These are phyloP conservation scores for Boletus pseudopeckii DNA, from an alignment of 768 basidiomycete genomes.

Conservation along the genomic window DNA sequence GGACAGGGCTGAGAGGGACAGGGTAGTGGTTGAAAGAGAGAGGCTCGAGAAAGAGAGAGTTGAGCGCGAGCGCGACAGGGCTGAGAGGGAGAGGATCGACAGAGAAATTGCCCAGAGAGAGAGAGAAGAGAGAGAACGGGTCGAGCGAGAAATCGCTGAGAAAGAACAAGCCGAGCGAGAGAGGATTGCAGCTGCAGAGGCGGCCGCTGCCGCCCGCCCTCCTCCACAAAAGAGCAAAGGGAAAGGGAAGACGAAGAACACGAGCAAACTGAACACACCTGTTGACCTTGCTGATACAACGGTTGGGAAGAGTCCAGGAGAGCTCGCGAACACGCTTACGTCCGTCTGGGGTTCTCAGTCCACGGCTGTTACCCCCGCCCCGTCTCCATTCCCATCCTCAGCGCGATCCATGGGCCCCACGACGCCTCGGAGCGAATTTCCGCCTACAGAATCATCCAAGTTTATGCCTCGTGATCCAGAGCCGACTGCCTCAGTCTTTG, in stretches of 20 bases:
- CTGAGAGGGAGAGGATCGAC: slow-evolving; percentile 1
- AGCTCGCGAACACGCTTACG: slow-evolving; percentile 41
- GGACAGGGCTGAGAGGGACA: slow-evolving; percentile 15
- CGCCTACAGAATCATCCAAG: slow-evolving; percentile 1
- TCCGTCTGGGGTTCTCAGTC: slow-evolving; percentile 47
- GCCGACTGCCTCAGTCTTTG: slow-evolving; percentile 8
- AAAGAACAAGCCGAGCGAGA: slow-evolving; percentile 14
- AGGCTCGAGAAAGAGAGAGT: slow-evolving; percentile 5
- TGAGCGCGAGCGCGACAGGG: slow-evolving; percentile 6
- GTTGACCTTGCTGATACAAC: slow-evolving; percentile 36
- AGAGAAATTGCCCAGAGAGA: slow-evolving; percentile 1
- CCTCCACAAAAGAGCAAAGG: slow-evolving; percentile 11
- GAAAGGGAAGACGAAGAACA: slow-evolving; percentile 17
- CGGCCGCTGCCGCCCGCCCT: background rate
- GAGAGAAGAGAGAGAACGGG: background rate
- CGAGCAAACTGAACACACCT: slow-evolving; percentile 25
- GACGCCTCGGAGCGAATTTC: slow-evolving; percentile 18
- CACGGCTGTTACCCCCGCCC: slow-evolving; percentile 27
- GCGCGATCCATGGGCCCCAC: slow-evolving; percentile 23
- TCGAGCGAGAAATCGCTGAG: slow-evolving; percentile 6
- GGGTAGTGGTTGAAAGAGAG: slow-evolving; percentile 14
- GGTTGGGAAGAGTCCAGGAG: slow-evolving; percentile 37
- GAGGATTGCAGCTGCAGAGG: slow-evolving; percentile 7
- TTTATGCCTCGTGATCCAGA: slow-evolving; percentile 4
- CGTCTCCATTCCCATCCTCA: slow-evolving; percentile 25